Percentiles rank a stretch among this genome's conserved stretches.
Conservation (phyloP, 2,329 filamentous ascomycete genomes). For the Ascochyta fabae region DNA sequence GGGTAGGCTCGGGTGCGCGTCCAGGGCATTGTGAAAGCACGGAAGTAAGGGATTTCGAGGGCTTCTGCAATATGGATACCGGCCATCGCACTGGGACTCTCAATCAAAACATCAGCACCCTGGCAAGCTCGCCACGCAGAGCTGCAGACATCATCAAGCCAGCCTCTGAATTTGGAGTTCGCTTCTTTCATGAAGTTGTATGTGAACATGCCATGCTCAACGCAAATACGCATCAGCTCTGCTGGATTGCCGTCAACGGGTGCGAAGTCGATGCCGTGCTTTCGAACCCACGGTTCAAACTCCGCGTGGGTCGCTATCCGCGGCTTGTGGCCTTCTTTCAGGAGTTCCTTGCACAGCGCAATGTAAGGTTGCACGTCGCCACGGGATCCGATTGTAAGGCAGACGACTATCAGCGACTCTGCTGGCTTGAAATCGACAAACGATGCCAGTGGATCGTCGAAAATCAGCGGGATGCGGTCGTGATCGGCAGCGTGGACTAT, state of each 20-base stretch:
- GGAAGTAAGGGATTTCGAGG: constrained; percentile 90
- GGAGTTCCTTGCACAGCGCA: constrained; percentile 86
- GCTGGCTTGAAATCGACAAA: constrained; percentile 90
- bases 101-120: constrained; percentile 86
- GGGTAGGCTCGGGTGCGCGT: constrained; percentile 94
- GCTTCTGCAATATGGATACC: constrained; percentile 98
- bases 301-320: constrained; percentile 92
- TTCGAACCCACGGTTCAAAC: constrained; percentile 86
- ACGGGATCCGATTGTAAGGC: constrained; percentile 91
- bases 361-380: constrained; percentile 99
- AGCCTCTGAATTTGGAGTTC: constrained; percentile 76
- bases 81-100: constrained; percentile 95
- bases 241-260: constrained; percentile 89
- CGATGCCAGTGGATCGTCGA: constrained; percentile 87
- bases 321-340: constrained; percentile 84
- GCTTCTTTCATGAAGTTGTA: constrained; percentile 88
- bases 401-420: constrained; percentile 81
- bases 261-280: constrained; percentile 92
- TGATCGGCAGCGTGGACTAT: constrained; percentile 41
- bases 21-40: constrained; percentile 99
- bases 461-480: constrained; percentile 77
- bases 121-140: constrained; percentile 86
- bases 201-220: constrained; percentile 97
- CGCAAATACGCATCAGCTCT: constrained; percentile 94
- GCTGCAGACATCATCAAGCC: constrained; percentile 86